These are phyloP conservation scores for Calendula officinalis DNA, from an alignment of 129 eudicot species.

Conservation along the genomic window DNA sequence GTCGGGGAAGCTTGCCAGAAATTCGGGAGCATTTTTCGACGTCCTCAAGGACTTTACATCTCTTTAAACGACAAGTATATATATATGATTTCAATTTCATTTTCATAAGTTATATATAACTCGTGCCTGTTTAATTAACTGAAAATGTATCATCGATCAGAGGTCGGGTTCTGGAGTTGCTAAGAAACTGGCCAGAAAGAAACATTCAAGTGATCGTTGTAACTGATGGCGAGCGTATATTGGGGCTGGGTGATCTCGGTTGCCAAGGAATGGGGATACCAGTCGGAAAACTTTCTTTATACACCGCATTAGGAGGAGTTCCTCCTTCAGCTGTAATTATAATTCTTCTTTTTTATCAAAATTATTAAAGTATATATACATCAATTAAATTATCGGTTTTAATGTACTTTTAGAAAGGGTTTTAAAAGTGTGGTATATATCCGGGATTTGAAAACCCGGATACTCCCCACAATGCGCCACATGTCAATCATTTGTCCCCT, in stretches of 20 bases:
- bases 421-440: no score
- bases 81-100: background rate
- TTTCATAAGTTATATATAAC: no score
- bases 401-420: no score
- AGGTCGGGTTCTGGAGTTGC: conserved; percentile 75
- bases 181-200: conserved; percentile 86
- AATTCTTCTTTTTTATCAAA: background rate
- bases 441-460: no score
- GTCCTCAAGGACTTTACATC: conserved; percentile 89
- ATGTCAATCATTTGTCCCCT: no score
- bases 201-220: conserved; percentile 84
- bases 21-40: conserved; percentile 83
- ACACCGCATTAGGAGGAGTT: conserved; percentile 95
- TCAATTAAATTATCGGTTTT: no score
- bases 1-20: conserved; percentile 99
- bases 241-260: conserved; percentile 93
- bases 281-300: conserved; percentile 88
- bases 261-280: conserved; percentile 99
- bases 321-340: conserved; percentile 80
- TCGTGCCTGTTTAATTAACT: conserved; percentile 9
- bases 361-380: no score
- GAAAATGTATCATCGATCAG: conserved; percentile 28
- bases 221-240: conserved; percentile 90
- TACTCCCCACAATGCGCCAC: no score
- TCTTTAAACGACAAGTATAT: conserved; percentile 77